Conservation (phyloP, 2,329 filamentous ascomycete genomes). For the Pseudogymnoascus sp. region DNA sequence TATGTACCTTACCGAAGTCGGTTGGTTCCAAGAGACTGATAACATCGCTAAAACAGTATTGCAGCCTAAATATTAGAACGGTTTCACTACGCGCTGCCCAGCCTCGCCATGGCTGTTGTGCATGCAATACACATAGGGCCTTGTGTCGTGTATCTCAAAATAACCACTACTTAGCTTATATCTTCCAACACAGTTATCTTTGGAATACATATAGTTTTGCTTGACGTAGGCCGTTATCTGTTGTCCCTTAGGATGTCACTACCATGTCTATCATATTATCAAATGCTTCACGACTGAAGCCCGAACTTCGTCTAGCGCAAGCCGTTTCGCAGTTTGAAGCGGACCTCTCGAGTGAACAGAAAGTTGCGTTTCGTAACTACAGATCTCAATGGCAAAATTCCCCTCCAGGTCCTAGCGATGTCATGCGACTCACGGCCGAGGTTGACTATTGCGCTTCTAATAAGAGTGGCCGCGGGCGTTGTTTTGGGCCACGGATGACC, state of each 20-base stretch:
- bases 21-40: not conserved
- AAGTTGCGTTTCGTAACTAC: slow-evolving; percentile 24
- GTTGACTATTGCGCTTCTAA: slow-evolving; percentile 24
- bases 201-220: not conserved
- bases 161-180: not conserved
- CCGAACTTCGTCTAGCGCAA: slow-evolving; percentile 35
- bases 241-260: not conserved
- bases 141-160: not conserved
- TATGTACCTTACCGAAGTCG: not conserved
- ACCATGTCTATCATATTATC: slow-evolving; percentile 11
- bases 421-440: slow-evolving; percentile 36
- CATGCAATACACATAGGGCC: not conserved
- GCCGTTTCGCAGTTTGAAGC: slow-evolving; percentile 36
- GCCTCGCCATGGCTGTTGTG: not conserved
- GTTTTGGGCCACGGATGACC: slow-evolving; percentile 35
- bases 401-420: slow-evolving; percentile 30
- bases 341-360: slow-evolving; percentile 31
- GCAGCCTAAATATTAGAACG: not conserved
- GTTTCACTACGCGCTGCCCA: not conserved
- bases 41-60: not conserved
- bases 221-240: not conserved
- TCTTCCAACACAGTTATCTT: not conserved
- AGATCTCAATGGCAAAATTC: slow-evolving; percentile 18
- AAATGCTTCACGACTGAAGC: slow-evolving; percentile 21
- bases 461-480: slow-evolving; percentile 21